A percentile compares a stretch with the other conserved stretches of the same genome.
phyloP scores from a whole-genome alignment of 768 basidiomycete species.

The Termitomyces sp. region DNA sequence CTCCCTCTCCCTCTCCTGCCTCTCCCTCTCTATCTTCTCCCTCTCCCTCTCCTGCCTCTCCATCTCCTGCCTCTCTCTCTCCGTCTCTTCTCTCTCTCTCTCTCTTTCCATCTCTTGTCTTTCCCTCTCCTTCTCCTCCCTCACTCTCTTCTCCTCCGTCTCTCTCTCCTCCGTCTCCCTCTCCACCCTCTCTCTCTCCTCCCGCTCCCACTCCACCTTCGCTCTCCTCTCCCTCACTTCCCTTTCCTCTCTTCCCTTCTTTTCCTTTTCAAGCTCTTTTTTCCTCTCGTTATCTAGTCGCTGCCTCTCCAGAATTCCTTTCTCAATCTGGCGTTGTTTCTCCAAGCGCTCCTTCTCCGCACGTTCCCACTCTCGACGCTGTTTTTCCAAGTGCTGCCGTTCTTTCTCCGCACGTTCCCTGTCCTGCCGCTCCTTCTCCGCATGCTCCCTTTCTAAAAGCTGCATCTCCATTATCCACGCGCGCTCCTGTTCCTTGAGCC shows the following conservation, averaged over 20 bases:
- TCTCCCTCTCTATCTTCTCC: not conserved
- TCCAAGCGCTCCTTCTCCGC: not conserved
- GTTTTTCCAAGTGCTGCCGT: not conserved
- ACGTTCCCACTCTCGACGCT: not conserved
- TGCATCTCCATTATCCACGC: not conserved
- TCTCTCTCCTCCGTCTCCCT: not conserved
- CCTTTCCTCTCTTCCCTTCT: not conserved
- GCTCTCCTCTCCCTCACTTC: not conserved
- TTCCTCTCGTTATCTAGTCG: not conserved
- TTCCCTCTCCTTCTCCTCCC: not conserved
- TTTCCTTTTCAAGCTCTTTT: not conserved
- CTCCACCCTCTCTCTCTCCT: not conserved
- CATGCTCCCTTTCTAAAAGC: not conserved
- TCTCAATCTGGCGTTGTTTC: not conserved
- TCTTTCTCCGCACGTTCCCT: not conserved
- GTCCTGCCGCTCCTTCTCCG: not conserved
- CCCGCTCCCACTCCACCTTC: not conserved
- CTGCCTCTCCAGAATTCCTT: not conserved
- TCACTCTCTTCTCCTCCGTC: not conserved
- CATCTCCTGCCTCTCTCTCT: not conserved
- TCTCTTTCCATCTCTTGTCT: not conserved
- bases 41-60: not conserved
- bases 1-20: not conserved
- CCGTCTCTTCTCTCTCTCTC: not conserved
- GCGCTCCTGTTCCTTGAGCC: conserved; percentile 1